phyloP scores from a whole-genome alignment of 2,329 filamentous ascomycete species.

The Fusarium pseudonygamai region DNA sequence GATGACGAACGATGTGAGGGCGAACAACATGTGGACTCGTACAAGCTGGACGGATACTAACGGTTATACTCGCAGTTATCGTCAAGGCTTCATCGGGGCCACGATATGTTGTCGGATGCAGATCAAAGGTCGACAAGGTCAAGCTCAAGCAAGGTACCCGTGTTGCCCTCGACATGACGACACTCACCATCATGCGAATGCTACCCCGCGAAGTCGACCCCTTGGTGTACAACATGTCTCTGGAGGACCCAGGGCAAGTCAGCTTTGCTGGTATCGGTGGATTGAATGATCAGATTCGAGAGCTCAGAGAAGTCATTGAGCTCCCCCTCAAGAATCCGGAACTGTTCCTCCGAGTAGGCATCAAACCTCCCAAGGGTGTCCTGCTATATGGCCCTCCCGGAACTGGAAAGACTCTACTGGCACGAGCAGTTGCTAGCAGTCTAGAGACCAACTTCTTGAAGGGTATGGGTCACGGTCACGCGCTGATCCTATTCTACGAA shows the following conservation, averaged over 20 bases:
- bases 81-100: constrained; percentile 98
- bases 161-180: constrained; percentile 98
- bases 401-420: constrained; percentile 95
- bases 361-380: constrained; percentile 98
- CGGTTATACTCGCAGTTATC: constrained; percentile 72
- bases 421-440: constrained; percentile 93
- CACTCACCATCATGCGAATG: constrained; percentile 99
- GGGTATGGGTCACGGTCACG: constrained; percentile 62
- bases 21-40: constrained; percentile 5
- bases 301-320: constrained; percentile 97
- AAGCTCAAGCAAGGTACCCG: constrained; percentile 99
- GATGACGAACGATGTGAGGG: constrained; percentile 97
- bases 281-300: constrained; percentile 97
- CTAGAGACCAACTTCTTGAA: constrained; percentile 99
- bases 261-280: constrained; percentile 98
- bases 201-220: constrained; percentile 97
- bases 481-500: not conserved
- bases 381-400: constrained; percentile 95
- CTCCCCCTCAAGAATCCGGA: constrained; percentile 98
- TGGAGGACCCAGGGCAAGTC: constrained; percentile 97
- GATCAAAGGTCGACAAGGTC: constrained; percentile 96
- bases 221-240: constrained; percentile 99
- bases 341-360: constrained; percentile 94
- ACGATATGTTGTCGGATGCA: constrained; percentile 96
- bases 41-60: constrained; percentile 32